Conservation (phyloP, 106 monocot genomes). For the Agapanthus africanus region DNA sequence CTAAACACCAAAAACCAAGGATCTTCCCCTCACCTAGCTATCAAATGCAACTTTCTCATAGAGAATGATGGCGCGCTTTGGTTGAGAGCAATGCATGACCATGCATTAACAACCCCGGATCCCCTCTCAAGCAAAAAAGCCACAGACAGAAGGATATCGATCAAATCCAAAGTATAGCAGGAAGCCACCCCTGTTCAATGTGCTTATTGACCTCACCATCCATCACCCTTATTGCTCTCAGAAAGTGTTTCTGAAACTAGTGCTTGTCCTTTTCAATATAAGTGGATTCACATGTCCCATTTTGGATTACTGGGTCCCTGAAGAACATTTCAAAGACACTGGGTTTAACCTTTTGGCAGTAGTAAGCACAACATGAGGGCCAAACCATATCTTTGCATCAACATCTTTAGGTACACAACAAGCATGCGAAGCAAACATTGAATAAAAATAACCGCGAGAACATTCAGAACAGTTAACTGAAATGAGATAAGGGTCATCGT, state of each 20-base stretch:
- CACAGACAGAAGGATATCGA: slow-evolving; percentile 2
- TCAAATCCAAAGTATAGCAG: slow-evolving; percentile 9
- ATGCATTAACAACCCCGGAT: slow-evolving; percentile 8
- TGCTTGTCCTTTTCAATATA: slow-evolving; percentile 2
- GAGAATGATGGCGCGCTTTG: slow-evolving; percentile 9
- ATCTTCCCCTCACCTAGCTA: neutral
- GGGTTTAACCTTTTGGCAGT: slow-evolving; percentile 1
- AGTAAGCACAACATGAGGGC: neutral
- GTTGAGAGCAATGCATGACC: slow-evolving; percentile 5
- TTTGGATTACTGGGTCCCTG: slow-evolving; percentile 3
- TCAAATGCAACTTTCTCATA: slow-evolving; percentile 5
- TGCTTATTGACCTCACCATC: slow-evolving; percentile 12
- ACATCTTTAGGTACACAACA: neutral
- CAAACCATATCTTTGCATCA: slow-evolving; percentile 1
- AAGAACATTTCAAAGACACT: slow-evolving; percentile 1
- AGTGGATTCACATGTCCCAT: slow-evolving; percentile 10
- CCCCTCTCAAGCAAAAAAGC: slow-evolving; percentile 1
- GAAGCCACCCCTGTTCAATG: slow-evolving; percentile 7
- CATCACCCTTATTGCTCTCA: neutral
- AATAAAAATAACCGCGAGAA: neutral
- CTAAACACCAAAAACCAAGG: slow-evolving; percentile 2
- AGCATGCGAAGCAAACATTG: neutral
- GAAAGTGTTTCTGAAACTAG: neutral
- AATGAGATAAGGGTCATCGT: neutral
- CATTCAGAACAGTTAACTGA: neutral